Evolutionary conservation across 2,329 filamentous ascomycete species (phyloP), one percentile per base, ranked within the genome.

Genomic region (Tolypocladium capitatum): DNA sequence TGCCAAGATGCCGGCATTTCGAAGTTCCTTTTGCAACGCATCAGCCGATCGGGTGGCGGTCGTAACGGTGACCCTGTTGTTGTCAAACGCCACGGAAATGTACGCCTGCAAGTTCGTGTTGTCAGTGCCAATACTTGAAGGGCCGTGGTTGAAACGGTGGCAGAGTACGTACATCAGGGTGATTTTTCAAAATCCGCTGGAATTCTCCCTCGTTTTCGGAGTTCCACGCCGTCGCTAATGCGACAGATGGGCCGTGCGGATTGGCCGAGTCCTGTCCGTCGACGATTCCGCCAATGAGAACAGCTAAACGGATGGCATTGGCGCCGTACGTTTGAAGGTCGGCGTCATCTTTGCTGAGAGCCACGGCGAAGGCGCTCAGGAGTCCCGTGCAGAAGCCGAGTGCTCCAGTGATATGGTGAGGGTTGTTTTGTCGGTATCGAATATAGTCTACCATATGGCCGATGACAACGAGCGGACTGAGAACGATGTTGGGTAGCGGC

Each of bases 351-450:
- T 38, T 9, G 16, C 55, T 0, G 67, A 56, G 1, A 68, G n/a
- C n/a, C n/a, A n/a, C 63, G 0, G 66, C 64, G 13, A 64, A 47
- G 7, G 69, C 64, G 36, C 53, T 60, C n/a, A 72, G 45, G 1
- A 70, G 46, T 0, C 69, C 68, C 1, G 61, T 62, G 33, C 69
- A 72, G 46, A 70, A 63, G 0, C 69, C 69, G 16, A 54, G 27
- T n/a, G n/a, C n/a, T n/a, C n/a, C n/a, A n/a, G n/a, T n/a, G n/a
- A n/a, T n/a, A n/a, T n/a, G n/a, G n/a, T n/a, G n/a, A n/a, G n/a
- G n/a, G n/a, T n/a, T n/a, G n/a, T n/a, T n/a, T n/a, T n/a, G n/a
- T n/a, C n/a, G n/a, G n/a, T n/a, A n/a, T n/a, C n/a, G n/a, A n/a
- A n/a, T n/a, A n/a, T n/a, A n/a, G n/a, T n/a, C n/a, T n/a, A n/a